Evolutionary conservation across 306 rosid species (phyloP), one percentile per base, ranked within the genome.

Genomic region (Sicyos edulis): DNA sequence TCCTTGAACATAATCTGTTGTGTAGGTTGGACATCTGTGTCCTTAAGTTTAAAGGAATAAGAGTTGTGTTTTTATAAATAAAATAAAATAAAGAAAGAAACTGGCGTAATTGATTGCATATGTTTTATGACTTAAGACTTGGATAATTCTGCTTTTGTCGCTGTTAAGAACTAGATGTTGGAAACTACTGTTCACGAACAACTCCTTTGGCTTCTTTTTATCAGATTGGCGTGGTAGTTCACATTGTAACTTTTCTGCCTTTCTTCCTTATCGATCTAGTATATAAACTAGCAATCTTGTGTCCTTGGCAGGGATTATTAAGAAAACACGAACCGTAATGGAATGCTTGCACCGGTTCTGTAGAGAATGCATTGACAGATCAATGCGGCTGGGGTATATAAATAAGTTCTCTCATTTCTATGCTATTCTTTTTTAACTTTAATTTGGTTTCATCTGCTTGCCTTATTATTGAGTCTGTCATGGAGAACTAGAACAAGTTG

Each of bases 331-430:
- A 73, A 92, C 97, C 62, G 97, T 92, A 29, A 92, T 92, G 97
- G 97, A 92, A 85, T 92, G 97, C 83, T 77, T 92, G 81, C 97
- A 92, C 89, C n/a, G n/a, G n/a, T n/a, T n/a, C n/a, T n/a, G n/a
- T n/a, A n/a, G n/a, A n/a, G n/a, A n/a, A n/a, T n/a, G 97, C 88
- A 92, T 92, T 79, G 97, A 92, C 85, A 92, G 89, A 76, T 92
- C 97, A 9, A 92, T 92, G 97, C 86, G 97, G 70, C 76, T 92
- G 71, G 97, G 97, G 97, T 92, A 81, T 47, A 78, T 71, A 75
- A 65, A 70, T 24, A 62, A 54, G 77, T 68, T 58, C 73, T 51
- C 47, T 70, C 37, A 65, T 44, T 37, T 45, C 59, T 78, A 73
- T 34, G 29, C 60, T 40, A 54, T 76, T 40, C 73, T 37, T 53